Evolutionary conservation across 2,329 filamentous ascomycete genomes (phyloP), one percentile per base, ranked within the genome.

Genomic region (Annulohypoxylon truncatum): DNA sequence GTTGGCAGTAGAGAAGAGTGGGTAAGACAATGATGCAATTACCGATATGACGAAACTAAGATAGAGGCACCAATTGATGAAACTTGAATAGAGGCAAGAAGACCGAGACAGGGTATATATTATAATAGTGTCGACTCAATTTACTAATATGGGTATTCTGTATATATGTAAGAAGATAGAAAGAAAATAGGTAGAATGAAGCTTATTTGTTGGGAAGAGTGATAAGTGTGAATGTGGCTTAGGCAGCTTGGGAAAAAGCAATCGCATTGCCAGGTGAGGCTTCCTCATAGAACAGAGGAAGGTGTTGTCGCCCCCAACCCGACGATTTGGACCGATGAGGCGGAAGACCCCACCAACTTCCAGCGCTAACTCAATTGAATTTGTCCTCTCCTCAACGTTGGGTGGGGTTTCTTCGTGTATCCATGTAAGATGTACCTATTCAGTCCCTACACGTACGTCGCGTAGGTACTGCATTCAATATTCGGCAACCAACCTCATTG

Each of bases 141-240:
- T 38, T 38, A 8, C 5, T 8, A 6, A 38, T 15, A 8, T 6
- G 6, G 13, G 15, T 38, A n/a, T n/a, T n/a, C n/a, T n/a, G n/a
- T n/a, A n/a, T n/a, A n/a, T n/a, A 38, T 38, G 18, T 38, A 38
- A 18, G 35, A 38, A 38, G n/a, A n/a, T 6, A 4, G 10, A 38
- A 38, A 38, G n/a, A 6, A 13, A 38, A 38, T n/a, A 38, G 8
- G n/a, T 18, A 38, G n/a, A 40, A 15, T 18, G 9, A 47, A 52
- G 47, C 47, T 63, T 57, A 57, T 53, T 57, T 63, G 53, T 63
- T 63, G 54, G 50, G 50, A 64, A 33, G 15, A n/a, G 29, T 24
- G 28, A 33, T n/a, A n/a, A n/a, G n/a, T n/a, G n/a, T n/a, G n/a
- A n/a, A n/a, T 55, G 52, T 51, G 51, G 46, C 47, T 66, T 61